Conservation (phyloP, 352 stramenopile genomes). For the Globisporangium irregulare region DNA sequence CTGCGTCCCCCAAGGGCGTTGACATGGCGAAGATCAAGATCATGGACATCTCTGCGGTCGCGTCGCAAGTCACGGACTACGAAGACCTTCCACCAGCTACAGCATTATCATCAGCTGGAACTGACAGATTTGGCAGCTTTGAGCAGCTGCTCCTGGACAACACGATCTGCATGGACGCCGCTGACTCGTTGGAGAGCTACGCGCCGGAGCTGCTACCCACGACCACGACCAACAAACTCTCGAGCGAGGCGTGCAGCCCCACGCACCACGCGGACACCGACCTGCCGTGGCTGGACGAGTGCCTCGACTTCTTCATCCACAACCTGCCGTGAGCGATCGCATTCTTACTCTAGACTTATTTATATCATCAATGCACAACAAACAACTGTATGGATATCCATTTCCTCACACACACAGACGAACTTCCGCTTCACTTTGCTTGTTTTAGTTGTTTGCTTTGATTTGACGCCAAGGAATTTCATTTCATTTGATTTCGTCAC, state of each 20-base stretch:
- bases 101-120: neutral
- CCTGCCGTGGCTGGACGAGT: constrained; percentile 23
- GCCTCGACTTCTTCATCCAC: constrained; percentile 30
- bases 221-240: neutral
- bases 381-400: neutral
- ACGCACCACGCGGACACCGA: constrained; percentile 23
- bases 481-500: too few relatives aligned
- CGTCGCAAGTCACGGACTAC: neutral
- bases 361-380: neutral
- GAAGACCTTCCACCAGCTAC: neutral
- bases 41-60: constrained; percentile 1
- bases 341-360: neutral
- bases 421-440: too few relatives aligned
- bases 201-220: neutral
- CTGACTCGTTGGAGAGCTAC: neutral
- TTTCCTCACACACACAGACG: too few relatives aligned
- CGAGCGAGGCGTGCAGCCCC: neutral
- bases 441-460: too few relatives aligned
- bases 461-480: too few relatives aligned
- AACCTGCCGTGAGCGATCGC: constrained; percentile 13
- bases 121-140: constrained; percentile 3
- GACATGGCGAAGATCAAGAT: constrained; percentile 8
- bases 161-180: neutral
- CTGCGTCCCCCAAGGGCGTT: neutral
- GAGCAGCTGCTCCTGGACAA: constrained; percentile 16